Evolutionary conservation across 1,284 basidiomycete species (phyloP).

Genomic region (Coniophora puteana): DNA sequence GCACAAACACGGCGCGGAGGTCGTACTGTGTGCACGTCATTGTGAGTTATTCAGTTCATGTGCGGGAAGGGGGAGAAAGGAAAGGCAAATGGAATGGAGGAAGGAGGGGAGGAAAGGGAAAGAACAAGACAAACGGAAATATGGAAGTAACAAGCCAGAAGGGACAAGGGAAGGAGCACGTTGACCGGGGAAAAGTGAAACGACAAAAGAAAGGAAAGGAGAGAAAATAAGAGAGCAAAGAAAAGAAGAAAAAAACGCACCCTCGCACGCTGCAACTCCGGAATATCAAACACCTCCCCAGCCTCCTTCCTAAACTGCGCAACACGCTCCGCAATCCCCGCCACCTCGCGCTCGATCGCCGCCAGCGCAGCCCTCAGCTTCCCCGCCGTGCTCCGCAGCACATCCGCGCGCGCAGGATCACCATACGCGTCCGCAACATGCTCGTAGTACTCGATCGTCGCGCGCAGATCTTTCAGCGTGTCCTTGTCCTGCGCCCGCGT

Average conservation of each 20-base stretch:
- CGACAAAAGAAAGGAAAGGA: no score
- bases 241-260: no score
- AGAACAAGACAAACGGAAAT: background rate
- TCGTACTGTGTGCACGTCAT: conserved; percentile 53
- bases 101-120: no score
- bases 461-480: conserved; percentile 52
- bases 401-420: conserved; percentile 41
- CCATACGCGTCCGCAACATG: conserved; percentile 49
- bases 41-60: conserved; percentile 2
- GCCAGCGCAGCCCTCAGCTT: conserved; percentile 51
- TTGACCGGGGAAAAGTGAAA: no score
- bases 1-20: conserved; percentile 67
- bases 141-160: background rate
- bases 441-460: conserved; percentile 67
- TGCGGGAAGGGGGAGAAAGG: background rate
- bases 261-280: conserved; percentile 56
- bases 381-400: conserved; percentile 37
- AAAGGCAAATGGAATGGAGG: no score
- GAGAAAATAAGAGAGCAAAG: no score
- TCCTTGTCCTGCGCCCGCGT: conserved; percentile 61
- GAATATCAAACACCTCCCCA: conserved; percentile 48
- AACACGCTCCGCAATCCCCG: conserved; percentile 53
- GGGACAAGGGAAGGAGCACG: no score
- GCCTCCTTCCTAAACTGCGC: conserved; percentile 40
- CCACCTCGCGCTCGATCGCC: conserved; percentile 46